Evolutionary conservation across 106 monocot genomes (phyloP), one percentile per base, ranked within the genome.

Genomic region (Phalaenopsis equestris): DNA sequence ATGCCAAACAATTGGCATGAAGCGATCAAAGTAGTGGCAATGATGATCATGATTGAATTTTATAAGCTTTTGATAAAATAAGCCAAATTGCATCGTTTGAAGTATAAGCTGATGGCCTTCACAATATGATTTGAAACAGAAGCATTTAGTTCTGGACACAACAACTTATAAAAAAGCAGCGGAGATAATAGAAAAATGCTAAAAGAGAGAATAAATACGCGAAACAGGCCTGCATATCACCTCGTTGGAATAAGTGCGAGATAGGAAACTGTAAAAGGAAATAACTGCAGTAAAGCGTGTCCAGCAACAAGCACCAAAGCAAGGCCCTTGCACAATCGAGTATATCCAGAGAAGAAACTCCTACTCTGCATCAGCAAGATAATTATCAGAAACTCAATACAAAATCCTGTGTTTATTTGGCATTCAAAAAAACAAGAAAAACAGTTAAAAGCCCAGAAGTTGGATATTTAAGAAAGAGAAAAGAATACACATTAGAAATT

Each of bases 311-410:
- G 91, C 47, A 95, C 81, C 19, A 95, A 82, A 39, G 89, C 74
- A 42, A 95, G 92, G 57, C 92, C 95, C 73, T 95, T 95, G 89
- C 95, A 95, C 52, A 95, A 80, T 72, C 90, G 89, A 8, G 92
- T 95, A 81, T 85, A 93, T 41, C 95, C 95, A 61, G 82, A 85
- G 78, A 89, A 89, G 46, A 89, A 82, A 78, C 76, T 88, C 56
- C 81, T 83, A 3, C 87, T 86, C 95, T 95, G 84, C 80, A 83
- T 75, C 68, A 67, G 73, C 77, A 58, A 37, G 30, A 73, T 14
- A 38, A 73, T 78, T 18, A 76, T 30, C 49, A 46, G 12, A 42
- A 2, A 24, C 12, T 10, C 49, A 48, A 43, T 2, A 1, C 48
- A 18, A 46, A 76, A 76, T 48, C 11, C 41, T 30, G 10, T 19